Percentiles rank a stretch among this genome's conserved stretches.
These are phyloP conservation scores for Phaeosphaeriaceae sp. DNA, from an alignment of 2,329 filamentous ascomycete genomes.

Conservation along the genomic window DNA sequence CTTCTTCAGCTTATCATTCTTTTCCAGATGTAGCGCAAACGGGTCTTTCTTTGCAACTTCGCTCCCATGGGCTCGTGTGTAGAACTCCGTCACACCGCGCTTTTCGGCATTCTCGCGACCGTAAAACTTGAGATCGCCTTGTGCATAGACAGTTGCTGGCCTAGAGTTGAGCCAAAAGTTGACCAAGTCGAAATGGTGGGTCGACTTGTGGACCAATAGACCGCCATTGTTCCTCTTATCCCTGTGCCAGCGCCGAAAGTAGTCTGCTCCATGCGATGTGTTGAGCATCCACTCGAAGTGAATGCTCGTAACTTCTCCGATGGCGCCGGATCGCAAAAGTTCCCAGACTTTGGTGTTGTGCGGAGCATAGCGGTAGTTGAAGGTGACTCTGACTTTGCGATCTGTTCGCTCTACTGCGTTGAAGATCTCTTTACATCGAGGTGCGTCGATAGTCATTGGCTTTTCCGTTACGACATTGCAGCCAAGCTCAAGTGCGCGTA, in stretches of 20 bases:
- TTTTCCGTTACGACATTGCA: constrained; percentile 71
- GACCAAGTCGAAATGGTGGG: constrained; percentile 70
- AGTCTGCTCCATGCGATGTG: constrained; percentile 68
- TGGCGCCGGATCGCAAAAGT: constrained; percentile 61
- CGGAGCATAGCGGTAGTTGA: constrained; percentile 72
- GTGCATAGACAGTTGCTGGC: constrained; percentile 65
- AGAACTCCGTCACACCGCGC: constrained; percentile 61
- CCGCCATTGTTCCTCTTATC: constrained; percentile 68
- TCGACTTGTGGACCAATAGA: constrained; percentile 68
- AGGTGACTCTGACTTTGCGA: constrained; percentile 63
- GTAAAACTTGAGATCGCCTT: constrained; percentile 68
- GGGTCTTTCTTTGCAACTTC: constrained; percentile 62
- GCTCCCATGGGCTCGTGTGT: constrained; percentile 60
- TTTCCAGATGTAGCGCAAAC: constrained; percentile 65
- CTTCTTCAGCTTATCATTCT: constrained; percentile 62
- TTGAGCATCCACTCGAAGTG: constrained; percentile 72
- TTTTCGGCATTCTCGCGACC: constrained; percentile 68
- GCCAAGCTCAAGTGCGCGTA: constrained; percentile 66
- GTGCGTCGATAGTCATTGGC: constrained; percentile 69
- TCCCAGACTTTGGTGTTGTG: constrained; percentile 69
- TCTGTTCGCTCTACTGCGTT: constrained; percentile 61
- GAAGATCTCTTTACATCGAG: constrained; percentile 63
- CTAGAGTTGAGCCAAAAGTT: constrained; percentile 68
- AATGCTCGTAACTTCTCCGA: constrained; percentile 64
- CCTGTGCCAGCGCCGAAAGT: constrained; percentile 70